Evolutionary conservation across 352 stramenopile species (phyloP).

Genomic region (Phytophthora macrochlamydospora): DNA sequence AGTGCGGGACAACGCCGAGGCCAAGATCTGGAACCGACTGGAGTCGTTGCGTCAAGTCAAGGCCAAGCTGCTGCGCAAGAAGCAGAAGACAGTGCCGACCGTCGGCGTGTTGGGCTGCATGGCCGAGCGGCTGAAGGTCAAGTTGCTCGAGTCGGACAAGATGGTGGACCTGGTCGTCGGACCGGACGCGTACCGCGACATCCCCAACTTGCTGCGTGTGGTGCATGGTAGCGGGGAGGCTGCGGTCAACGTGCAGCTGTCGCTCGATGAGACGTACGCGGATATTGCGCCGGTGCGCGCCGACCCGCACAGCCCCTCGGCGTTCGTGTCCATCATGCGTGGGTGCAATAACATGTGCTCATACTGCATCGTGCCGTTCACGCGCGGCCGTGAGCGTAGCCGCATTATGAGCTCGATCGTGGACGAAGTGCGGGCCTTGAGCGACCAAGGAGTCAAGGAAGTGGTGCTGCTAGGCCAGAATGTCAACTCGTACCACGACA

Average conservation of each 20-base stretch:
- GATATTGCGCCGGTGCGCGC: constrained; percentile 96
- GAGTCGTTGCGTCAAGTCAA: constrained; percentile 81
- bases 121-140: constrained; percentile 98
- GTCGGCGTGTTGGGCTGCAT: constrained; percentile 99
- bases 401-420: constrained; percentile 93
- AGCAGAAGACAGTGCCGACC: constrained; percentile 67
- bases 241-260: constrained; percentile 96
- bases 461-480: constrained; percentile 99
- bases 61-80: constrained; percentile 69
- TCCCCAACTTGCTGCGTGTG: constrained; percentile 93
- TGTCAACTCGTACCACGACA: constrained; percentile 99
- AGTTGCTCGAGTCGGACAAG: constrained; percentile 94
- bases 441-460: constrained; percentile 95
- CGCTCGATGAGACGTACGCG: constrained; percentile 98
- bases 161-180: constrained; percentile 98
- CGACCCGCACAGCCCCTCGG: constrained; percentile 83
- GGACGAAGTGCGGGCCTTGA: constrained; percentile 91
- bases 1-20: constrained; percentile 99
- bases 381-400: constrained; percentile 95
- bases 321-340: constrained; percentile 99
- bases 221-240: constrained; percentile 74
- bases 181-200: constrained; percentile 98
- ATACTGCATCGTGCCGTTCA: constrained; percentile 99
- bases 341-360: constrained; percentile 99
- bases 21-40: constrained; percentile 92